Base-by-base conservation (phyloP, 495 filamentous ascomycete genomes). In the Penicillium subrubescens region DNA sequence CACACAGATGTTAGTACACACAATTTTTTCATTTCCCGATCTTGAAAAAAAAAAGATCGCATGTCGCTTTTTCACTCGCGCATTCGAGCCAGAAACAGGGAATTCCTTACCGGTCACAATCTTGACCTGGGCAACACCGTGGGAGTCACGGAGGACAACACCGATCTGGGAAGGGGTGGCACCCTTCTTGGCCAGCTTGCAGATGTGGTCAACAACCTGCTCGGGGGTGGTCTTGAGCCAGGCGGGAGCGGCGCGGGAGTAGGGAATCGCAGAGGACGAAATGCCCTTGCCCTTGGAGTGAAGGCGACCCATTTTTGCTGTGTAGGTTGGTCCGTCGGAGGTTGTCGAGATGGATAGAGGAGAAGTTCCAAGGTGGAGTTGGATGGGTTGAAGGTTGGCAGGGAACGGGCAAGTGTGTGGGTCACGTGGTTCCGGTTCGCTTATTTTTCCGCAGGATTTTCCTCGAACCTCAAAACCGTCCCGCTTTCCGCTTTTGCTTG, bases 201-300 rank as follows among this genome's bases (percentile, higher is more conserved):
- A 96, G 86, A 99, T 98, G 83, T 97, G 93, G 75, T 98, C 96
- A 66, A 94, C 92, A 76, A 99, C 92, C 83, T 92, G 89, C 57
- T 94, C 91, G 69, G 87, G 84, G 65, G 92, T 94, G 77, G 90
- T 90, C 88, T 96, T 96, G 78, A 96, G 83, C 95, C 95, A 99
- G 59, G 91, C 84, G 27, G 95, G 94, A 60, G 92, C 79, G 64
- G 87, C 89, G 83, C 96, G 94, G 58, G 92, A 96, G 89, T 98
- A 98, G 65, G 96, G 96, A 82, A 97, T 86, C 71, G 96, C 92
- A 62, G 92, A 96, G 82, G 90, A 82, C 59, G 92, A 90, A 79
- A 98, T 98, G 80, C 96, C 96, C 90, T 99, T 99, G 84, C 96
- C 95, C 75, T 97, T 97, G 86, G 86, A 90, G 91, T 99, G 96